Conservation (phyloP, 1,284 basidiomycete genomes). For the Boletus sp. region DNA sequence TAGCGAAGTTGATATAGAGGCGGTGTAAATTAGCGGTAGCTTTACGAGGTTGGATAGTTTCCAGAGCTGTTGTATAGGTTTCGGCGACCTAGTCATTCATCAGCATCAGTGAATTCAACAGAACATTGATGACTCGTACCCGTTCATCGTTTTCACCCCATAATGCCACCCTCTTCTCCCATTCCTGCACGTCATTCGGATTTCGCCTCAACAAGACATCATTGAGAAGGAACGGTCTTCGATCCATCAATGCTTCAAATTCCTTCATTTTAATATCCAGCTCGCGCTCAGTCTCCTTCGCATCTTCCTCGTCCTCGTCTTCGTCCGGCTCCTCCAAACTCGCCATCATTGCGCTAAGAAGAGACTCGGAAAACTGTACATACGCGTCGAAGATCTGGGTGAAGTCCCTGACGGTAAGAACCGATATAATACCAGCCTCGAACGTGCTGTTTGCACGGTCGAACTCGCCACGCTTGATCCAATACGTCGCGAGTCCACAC, state of each 20-base stretch:
- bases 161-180: constrained; percentile 96
- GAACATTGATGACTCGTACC: constrained; percentile 37
- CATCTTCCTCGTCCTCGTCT: constrained; percentile 74
- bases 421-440: constrained; percentile 79
- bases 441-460: constrained; percentile 85
- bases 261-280: constrained; percentile 88
- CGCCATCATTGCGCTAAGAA: constrained; percentile 92
- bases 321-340: constrained; percentile 65
- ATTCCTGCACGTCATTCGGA: constrained; percentile 97
- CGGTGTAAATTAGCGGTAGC: constrained; percentile 90
- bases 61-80: constrained; percentile 88
- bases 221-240: constrained; percentile 94
- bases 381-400: constrained; percentile 98
- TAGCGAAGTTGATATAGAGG: constrained; percentile 93
- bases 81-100: constrained; percentile 68
- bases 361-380: constrained; percentile 88
- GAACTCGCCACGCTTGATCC: constrained; percentile 96
- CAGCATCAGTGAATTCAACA: constrained; percentile 4
- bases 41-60: constrained; percentile 86
- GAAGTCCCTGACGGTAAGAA: constrained; percentile 95
- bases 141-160: constrained; percentile 93
- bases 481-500: constrained; percentile 96
- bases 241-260: constrained; percentile 93
- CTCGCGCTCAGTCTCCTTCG: constrained; percentile 79
- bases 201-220: constrained; percentile 93